Conservation (phyloP, 805 yeast species). For the Lipomyces starkeyi region DNA sequence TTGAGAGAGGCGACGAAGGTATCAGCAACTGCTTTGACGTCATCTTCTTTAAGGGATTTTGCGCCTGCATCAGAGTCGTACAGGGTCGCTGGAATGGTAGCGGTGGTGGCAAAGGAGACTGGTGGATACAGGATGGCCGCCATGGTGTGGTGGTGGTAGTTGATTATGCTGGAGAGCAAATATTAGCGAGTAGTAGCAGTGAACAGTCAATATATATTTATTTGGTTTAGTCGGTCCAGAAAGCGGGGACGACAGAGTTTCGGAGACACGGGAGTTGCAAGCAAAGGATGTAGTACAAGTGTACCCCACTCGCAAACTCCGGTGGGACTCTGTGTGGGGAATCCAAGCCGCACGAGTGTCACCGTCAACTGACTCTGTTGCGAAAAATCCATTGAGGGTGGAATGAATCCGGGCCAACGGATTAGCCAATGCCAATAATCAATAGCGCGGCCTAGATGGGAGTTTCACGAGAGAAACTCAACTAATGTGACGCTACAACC, state of each 20-base stretch:
- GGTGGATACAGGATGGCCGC: not conserved
- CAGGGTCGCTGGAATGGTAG: not conserved
- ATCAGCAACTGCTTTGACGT: constrained; percentile 7
- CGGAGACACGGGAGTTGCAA: not conserved
- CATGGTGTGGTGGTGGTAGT: not conserved
- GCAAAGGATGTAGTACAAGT: not conserved
- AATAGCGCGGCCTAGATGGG: too few relatives aligned
- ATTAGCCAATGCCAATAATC: not conserved
- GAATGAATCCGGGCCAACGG: not conserved
- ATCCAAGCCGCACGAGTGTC: not conserved
- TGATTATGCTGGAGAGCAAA: not conserved
- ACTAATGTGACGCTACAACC: too few relatives aligned
- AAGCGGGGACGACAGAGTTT: not conserved
- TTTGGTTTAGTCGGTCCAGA: not conserved
- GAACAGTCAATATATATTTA: not conserved
- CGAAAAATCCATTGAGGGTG: not conserved
- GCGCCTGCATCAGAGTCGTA: constrained; percentile 8
- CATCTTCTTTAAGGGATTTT: constrained; percentile 2
- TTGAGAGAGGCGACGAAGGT: constrained; percentile 13
- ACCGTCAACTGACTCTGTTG: too few relatives aligned
- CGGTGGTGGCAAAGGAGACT: constrained; percentile 3
- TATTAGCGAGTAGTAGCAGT: not conserved
- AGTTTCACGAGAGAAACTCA: too few relatives aligned
- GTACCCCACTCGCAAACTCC: not conserved
- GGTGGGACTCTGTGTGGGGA: not conserved